These are phyloP conservation scores for Alternaria panax DNA, from an alignment of 2,329 filamentous ascomycete species.

Conservation along the genomic window DNA sequence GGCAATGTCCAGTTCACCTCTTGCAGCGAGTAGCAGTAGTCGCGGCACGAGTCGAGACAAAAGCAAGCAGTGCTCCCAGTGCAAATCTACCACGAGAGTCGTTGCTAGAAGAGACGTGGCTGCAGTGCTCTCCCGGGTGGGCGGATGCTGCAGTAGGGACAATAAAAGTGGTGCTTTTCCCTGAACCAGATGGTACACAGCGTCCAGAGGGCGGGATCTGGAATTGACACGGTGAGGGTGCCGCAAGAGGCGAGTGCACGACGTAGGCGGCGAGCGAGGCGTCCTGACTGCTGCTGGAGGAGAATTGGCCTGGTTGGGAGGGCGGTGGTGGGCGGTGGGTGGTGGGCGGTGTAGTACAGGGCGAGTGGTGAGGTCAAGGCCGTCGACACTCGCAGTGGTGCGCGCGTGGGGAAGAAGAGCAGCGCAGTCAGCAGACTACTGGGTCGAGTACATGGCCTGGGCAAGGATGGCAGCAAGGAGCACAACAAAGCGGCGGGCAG, in stretches of 20 bases:
- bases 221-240: slow-evolving; percentile 26
- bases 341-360: slow-evolving; percentile 37
- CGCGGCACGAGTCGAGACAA: slow-evolving; percentile 32
- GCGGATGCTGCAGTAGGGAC: slow-evolving; percentile 25
- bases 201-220: slow-evolving; percentile 35
- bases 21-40: slow-evolving; percentile 35
- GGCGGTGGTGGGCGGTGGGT: slow-evolving; percentile 23
- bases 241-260: slow-evolving; percentile 29
- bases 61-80: slow-evolving; percentile 32
- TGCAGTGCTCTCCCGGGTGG: slow-evolving; percentile 38
- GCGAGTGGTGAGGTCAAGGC: slow-evolving; percentile 20
- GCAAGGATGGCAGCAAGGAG: slow-evolving; percentile 17
- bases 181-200: slow-evolving; percentile 25
- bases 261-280: slow-evolving; percentile 31
- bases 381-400: not conserved
- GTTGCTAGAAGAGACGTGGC: slow-evolving; percentile 43
- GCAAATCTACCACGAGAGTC: slow-evolving; percentile 34
- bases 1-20: slow-evolving; percentile 25
- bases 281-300: slow-evolving; percentile 18
- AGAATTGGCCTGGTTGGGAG: slow-evolving; percentile 19
- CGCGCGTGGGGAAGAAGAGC: slow-evolving; percentile 13
- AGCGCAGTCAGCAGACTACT: slow-evolving; percentile 24
- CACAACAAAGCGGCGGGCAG: slow-evolving; percentile 34
- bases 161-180: slow-evolving; percentile 22
- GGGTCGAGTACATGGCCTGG: slow-evolving; percentile 32